Conservation (phyloP, 768 basidiomycete genomes). For the Saitozyma podzolica region DNA sequence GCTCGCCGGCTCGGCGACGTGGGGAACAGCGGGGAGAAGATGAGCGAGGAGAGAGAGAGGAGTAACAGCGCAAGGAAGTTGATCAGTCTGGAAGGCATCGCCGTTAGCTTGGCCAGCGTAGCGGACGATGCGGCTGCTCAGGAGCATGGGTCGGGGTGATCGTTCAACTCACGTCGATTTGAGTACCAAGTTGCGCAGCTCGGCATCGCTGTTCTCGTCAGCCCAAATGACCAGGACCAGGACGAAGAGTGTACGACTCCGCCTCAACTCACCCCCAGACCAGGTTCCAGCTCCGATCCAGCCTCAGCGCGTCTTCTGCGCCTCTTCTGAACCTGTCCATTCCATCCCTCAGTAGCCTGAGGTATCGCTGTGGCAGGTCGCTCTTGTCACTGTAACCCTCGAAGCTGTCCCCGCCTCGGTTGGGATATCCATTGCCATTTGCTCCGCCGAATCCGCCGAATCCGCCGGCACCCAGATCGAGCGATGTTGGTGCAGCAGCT, state of each 20-base stretch:
- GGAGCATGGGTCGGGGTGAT: not conserved
- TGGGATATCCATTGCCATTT: not conserved
- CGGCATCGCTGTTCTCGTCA: constrained; percentile 41
- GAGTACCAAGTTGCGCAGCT: constrained; percentile 41
- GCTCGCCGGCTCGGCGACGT: constrained; percentile 9
- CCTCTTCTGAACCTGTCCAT: constrained; percentile 28
- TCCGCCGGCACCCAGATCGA: not conserved
- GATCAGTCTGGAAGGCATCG: constrained; percentile 34
- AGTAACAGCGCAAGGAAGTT: constrained; percentile 49
- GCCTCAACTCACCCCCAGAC: constrained; percentile 43
- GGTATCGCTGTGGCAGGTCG: not conserved
- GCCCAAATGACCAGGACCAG: not conserved
- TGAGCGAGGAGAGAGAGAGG: constrained; percentile 42
- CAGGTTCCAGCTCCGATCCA: constrained; percentile 41
- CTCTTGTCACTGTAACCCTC: not conserved
- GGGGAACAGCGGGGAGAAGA: constrained; percentile 41
- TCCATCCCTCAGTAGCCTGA: constrained; percentile 5
- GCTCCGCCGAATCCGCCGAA: constrained; percentile 5
- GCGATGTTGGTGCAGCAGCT: not conserved
- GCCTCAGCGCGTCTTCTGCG: constrained; percentile 37
- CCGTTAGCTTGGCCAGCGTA: not conserved
- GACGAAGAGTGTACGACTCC: not conserved
- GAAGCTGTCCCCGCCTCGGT: not conserved
- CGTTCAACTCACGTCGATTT: constrained; percentile 39
- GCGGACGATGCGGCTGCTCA: not conserved